Conservation (phyloP, 805 yeast species). For the Yarrowia sp. region DNA sequence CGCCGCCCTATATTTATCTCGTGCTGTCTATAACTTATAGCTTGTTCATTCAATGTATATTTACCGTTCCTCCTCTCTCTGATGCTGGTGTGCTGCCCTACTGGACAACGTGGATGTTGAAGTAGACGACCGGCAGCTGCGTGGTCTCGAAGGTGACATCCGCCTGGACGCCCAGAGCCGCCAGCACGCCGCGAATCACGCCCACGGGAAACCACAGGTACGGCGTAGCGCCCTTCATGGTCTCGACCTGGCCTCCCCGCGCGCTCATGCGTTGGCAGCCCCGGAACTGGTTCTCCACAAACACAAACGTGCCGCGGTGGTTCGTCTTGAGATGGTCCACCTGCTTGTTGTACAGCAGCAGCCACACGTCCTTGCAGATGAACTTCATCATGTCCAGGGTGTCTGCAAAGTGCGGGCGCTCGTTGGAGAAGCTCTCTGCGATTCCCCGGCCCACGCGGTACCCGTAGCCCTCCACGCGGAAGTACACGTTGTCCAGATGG, state of each 20-base stretch:
- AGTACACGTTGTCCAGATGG: slow-evolving; percentile 49
- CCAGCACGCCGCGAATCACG: slow-evolving; percentile 66
- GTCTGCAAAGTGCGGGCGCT: slow-evolving; percentile 49
- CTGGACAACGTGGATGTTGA: slow-evolving; percentile 55
- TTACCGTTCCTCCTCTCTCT: neutral
- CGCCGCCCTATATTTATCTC: neutral
- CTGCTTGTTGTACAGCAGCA: slow-evolving; percentile 71
- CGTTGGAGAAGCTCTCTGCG: slow-evolving; percentile 47
- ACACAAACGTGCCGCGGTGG: slow-evolving; percentile 79
- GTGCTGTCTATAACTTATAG: neutral
- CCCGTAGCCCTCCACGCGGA: slow-evolving; percentile 69
- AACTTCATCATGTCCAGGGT: slow-evolving; percentile 80
- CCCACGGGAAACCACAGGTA: slow-evolving; percentile 76
- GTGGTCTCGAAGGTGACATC: slow-evolving; percentile 62
- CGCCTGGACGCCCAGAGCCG: slow-evolving; percentile 66
- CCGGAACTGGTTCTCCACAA: slow-evolving; percentile 65
- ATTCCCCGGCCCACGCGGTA: slow-evolving; percentile 62
- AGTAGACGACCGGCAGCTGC: slow-evolving; percentile 65
- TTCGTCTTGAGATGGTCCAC: slow-evolving; percentile 91
- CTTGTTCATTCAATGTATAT: neutral
- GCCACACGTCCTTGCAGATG: slow-evolving; percentile 91
- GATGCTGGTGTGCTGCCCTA: neutral
- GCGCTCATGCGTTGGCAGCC: slow-evolving; percentile 51
- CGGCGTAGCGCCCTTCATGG: slow-evolving; percentile 41
- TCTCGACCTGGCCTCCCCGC: slow-evolving; percentile 35